These are phyloP conservation scores for Diatrype stigma DNA, from an alignment of 2,329 filamentous ascomycete species.

Conservation along the genomic window DNA sequence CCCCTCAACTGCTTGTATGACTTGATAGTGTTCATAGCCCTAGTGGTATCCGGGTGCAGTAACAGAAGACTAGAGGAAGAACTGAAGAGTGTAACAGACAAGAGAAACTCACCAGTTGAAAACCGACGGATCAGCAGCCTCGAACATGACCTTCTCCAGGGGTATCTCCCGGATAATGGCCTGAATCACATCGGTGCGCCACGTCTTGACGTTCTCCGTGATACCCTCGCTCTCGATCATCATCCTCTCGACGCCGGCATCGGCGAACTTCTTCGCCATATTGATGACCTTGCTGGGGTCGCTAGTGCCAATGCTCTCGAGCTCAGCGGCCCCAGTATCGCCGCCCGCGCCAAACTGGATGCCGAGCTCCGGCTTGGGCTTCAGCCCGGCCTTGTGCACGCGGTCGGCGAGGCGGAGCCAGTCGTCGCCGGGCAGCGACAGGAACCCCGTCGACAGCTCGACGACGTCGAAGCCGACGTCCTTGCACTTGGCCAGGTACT, in stretches of 20 bases:
- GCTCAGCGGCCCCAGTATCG: constrained; percentile 42
- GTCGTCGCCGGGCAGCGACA: constrained; percentile 49
- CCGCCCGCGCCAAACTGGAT: constrained; percentile 56
- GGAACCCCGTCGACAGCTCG: constrained; percentile 49
- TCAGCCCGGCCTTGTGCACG: constrained; percentile 42
- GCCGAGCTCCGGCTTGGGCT: constrained; percentile 50
- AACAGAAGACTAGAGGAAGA: not conserved
- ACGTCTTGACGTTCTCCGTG: constrained; percentile 50
- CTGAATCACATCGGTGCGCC: constrained; percentile 53
- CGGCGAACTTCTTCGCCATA: constrained; percentile 45
- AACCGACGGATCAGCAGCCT: constrained; percentile 51
- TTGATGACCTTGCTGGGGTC: constrained; percentile 46
- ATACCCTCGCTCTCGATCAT: constrained; percentile 60
- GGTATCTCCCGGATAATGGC: constrained; percentile 47
- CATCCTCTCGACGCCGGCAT: constrained; percentile 48
- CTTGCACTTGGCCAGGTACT: constrained; percentile 48
- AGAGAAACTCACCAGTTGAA: constrained; percentile 46
- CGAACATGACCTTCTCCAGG: constrained; percentile 52
- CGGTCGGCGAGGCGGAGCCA: constrained; percentile 47
- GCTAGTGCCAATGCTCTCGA: constrained; percentile 44
- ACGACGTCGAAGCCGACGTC: constrained; percentile 50
- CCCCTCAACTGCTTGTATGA: too few species aligned
- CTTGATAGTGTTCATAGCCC: too few species aligned
- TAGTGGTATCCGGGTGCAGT: not conserved
- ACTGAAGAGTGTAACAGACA: not conserved